These are phyloP conservation scores for Microdochium trichocladiopsis DNA, from an alignment of 2,329 filamentous ascomycete genomes.

Conservation along the genomic window DNA sequence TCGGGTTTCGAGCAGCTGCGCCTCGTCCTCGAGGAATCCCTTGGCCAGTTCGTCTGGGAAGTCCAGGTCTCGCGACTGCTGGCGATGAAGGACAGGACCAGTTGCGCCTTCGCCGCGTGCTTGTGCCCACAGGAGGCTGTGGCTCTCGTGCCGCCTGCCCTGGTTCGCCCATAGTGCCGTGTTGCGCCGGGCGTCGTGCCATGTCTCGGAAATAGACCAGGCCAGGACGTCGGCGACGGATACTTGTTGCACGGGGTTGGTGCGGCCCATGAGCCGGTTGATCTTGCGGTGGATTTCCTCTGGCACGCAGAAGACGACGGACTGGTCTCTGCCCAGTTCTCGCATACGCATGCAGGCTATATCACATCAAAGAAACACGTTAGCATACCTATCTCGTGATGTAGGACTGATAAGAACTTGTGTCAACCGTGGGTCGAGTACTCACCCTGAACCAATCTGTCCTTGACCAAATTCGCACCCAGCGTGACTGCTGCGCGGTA, in stretches of 20 bases:
- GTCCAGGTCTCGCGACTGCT: neutral
- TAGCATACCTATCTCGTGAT: constrained; percentile 2
- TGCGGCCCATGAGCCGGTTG: constrained; percentile 2
- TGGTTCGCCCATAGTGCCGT: constrained; percentile 56
- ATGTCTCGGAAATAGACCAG: constrained; percentile 55
- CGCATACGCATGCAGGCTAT: constrained; percentile 66
- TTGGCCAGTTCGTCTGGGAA: constrained; percentile 23
- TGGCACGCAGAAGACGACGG: constrained; percentile 52
- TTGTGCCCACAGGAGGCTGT: constrained; percentile 26
- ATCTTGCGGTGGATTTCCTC: constrained; percentile 43
- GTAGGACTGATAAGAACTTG: neutral
- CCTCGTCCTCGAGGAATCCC: constrained; percentile 48
- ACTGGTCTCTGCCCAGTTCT: constrained; percentile 60
- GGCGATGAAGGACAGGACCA: neutral
- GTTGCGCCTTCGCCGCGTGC: neutral
- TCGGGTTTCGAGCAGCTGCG: constrained; percentile 39
- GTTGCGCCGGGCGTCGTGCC: constrained; percentile 34
- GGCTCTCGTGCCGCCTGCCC: constrained; percentile 40
- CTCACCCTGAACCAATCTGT: constrained; percentile 60
- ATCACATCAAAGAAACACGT: constrained; percentile 2
- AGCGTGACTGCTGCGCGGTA: constrained; percentile 63
- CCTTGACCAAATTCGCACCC: constrained; percentile 59
- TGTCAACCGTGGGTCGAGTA: neutral
- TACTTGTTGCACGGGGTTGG: constrained; percentile 16
- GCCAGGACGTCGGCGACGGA: constrained; percentile 45